These are phyloP conservation scores for Cryomyces antarcticus DNA, from an alignment of 495 filamentous ascomycete genomes.

Conservation along the genomic window DNA sequence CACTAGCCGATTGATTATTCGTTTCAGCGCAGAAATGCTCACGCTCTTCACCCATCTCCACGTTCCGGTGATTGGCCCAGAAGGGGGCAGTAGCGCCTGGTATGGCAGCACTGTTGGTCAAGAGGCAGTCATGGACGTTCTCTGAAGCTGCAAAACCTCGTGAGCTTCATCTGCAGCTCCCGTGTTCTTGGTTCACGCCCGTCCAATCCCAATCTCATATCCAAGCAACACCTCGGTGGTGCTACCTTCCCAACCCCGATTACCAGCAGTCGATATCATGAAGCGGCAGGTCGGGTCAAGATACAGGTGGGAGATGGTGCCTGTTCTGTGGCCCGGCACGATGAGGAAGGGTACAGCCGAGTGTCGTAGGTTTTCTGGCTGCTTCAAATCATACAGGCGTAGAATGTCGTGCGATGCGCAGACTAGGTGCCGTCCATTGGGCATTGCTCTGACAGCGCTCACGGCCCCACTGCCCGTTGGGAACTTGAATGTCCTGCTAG, in stretches of 20 bases:
- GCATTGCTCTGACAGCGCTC: constrained; percentile 71
- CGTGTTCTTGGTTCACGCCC: too few species aligned
- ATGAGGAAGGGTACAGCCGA: constrained; percentile 83
- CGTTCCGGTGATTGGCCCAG: too few species aligned
- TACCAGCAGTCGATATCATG: constrained; percentile 79
- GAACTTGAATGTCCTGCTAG: constrained; percentile 73
- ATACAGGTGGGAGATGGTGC: constrained; percentile 67
- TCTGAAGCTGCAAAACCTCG: too few species aligned
- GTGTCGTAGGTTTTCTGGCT: constrained; percentile 41
- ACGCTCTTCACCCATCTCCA: too few species aligned
- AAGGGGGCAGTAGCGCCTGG: too few species aligned
- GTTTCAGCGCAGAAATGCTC: too few species aligned
- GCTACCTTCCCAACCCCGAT: constrained; percentile 87
- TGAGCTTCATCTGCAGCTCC: too few species aligned
- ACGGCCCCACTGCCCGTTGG: constrained; percentile 78
- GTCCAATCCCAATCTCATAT: constrained; percentile 60
- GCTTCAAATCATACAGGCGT: constrained; percentile 70
- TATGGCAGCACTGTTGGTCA: too few species aligned
- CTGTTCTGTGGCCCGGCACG: constrained; percentile 77
- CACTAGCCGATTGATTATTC: too few species aligned
- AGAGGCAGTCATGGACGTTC: too few species aligned
- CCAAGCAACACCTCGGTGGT: constrained; percentile 81
- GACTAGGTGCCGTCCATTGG: constrained; percentile 79
- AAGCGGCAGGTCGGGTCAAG: constrained; percentile 75
- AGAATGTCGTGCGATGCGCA: constrained; percentile 93